Percentiles rank a stretch among this genome's conserved stretches.
Conservation (phyloP, 371 early-diverging fungal genomes). For the Mucor lusitanicus region DNA sequence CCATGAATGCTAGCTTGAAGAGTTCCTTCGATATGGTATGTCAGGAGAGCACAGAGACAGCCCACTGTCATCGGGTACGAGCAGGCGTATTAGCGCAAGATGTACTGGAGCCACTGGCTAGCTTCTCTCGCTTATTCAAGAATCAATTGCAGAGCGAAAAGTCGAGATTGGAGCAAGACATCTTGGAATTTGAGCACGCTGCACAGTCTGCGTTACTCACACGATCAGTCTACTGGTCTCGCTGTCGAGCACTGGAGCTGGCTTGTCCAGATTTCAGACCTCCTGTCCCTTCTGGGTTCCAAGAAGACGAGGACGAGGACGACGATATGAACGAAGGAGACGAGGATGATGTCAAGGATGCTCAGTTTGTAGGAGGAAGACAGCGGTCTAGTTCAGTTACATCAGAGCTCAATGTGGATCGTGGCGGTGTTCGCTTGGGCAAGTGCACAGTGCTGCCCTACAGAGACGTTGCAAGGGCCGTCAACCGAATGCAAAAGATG, state of each 20-base stretch:
- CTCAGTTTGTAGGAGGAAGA: conserved; percentile 7
- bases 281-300: conserved; percentile 11
- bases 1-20: conserved; percentile 7
- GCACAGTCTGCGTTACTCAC: conserved; percentile 15
- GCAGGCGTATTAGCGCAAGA: conserved; percentile 11
- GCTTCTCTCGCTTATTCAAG: conserved; percentile 6
- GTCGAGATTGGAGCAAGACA: background rate
- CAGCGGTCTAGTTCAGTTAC: conserved; percentile 20
- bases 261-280: conserved; percentile 14
- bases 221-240: conserved; percentile 21
- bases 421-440: conserved; percentile 14
- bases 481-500: conserved; percentile 15
- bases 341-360: conserved; percentile 4
- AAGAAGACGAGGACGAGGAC: conserved; percentile 8
- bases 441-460: conserved; percentile 16
- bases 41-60: conserved; percentile 9
- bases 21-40: conserved; percentile 11
- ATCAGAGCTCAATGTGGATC: conserved; percentile 19
- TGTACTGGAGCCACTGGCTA: conserved; percentile 6
- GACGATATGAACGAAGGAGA: background rate
- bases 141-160: background rate
- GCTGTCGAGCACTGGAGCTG: conserved; percentile 7
- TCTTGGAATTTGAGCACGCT: conserved; percentile 13
- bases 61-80: conserved; percentile 11
- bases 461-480: conserved; percentile 9